Percentiles rank a stretch among this genome's conserved stretches.
phyloP scores from a whole-genome alignment of 2,329 filamentous ascomycete species.

The Blastomyces silverae region DNA sequence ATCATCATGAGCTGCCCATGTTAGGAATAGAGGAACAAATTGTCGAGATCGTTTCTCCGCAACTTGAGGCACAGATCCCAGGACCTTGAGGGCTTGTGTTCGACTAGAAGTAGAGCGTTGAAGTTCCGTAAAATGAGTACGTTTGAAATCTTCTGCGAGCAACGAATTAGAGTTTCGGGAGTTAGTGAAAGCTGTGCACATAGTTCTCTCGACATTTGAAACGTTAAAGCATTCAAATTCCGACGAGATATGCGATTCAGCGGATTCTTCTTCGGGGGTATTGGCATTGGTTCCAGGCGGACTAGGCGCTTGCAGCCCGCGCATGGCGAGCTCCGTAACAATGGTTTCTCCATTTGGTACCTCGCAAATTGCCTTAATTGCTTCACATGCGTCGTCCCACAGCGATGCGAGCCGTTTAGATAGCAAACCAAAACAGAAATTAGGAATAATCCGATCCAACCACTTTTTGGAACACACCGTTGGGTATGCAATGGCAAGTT shows the following conservation, averaged over 20 bases:
- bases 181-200: conserved; percentile 48
- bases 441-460: conserved; percentile 65
- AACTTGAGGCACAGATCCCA: conserved; percentile 64
- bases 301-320: conserved; percentile 56
- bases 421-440: conserved; percentile 82
- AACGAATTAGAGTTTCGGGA: conserved; percentile 50
- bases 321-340: conserved; percentile 65
- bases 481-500: conserved; percentile 60
- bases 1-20: conserved; percentile 61
- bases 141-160: conserved; percentile 59
- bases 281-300: conserved; percentile 6
- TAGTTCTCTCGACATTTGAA: conserved; percentile 50
- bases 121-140: conserved; percentile 46
- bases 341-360: conserved; percentile 64
- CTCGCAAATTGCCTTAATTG: conserved; percentile 67
- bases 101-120: conserved; percentile 50
- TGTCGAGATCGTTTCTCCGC: conserved; percentile 81
- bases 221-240: conserved; percentile 81
- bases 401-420: conserved; percentile 77
- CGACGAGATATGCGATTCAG: conserved; percentile 28
- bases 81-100: conserved; percentile 69
- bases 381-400: conserved; percentile 75
- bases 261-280: conserved; percentile 23
- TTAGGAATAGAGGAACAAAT: conserved; percentile 77
- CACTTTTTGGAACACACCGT: conserved; percentile 54